Percentiles rank a stretch among this genome's conserved stretches.
Conservation (phyloP, 78 protist genomes). For the Dictyostelium intermedium region DNA sequence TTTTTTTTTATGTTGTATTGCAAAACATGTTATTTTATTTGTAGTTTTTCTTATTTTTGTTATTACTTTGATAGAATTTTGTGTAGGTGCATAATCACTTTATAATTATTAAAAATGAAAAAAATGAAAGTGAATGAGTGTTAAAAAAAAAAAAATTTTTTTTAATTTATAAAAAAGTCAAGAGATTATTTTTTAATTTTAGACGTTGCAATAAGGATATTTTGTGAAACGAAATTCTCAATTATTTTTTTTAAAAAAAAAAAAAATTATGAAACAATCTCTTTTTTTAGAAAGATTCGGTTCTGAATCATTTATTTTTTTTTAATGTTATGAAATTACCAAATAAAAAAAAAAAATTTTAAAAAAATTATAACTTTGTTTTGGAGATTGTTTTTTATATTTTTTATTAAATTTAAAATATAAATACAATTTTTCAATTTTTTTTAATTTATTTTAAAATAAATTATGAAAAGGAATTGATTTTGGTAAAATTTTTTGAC, state of each 20-base stretch:
- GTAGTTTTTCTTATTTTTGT: neutral
- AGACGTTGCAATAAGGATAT: neutral
- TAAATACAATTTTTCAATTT: too few species aligned
- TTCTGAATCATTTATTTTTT: too few species aligned
- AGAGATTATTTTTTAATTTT: neutral
- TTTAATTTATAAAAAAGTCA: too few species aligned
- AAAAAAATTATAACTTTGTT: too few species aligned
- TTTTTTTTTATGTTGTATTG: neutral
- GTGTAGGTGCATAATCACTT: neutral
- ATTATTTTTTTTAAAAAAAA: too few species aligned
- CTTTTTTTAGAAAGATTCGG: too few species aligned
- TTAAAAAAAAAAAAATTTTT: neutral
- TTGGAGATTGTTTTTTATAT: too few species aligned
- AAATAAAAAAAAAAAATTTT: too few species aligned
- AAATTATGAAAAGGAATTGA: neutral
- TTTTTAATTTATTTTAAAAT: neutral
- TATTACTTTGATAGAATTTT: neutral
- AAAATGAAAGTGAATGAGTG: neutral
- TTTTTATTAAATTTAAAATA: neutral
- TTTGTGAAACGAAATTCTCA: neutral
- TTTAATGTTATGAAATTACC: too few species aligned
- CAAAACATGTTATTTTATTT: neutral
- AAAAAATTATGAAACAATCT: too few species aligned
- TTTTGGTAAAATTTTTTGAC: neutral
- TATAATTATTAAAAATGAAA: neutral